Conservation (phyloP, 2,329 filamentous ascomycete genomes). For the Coniochaeta sp. region DNA sequence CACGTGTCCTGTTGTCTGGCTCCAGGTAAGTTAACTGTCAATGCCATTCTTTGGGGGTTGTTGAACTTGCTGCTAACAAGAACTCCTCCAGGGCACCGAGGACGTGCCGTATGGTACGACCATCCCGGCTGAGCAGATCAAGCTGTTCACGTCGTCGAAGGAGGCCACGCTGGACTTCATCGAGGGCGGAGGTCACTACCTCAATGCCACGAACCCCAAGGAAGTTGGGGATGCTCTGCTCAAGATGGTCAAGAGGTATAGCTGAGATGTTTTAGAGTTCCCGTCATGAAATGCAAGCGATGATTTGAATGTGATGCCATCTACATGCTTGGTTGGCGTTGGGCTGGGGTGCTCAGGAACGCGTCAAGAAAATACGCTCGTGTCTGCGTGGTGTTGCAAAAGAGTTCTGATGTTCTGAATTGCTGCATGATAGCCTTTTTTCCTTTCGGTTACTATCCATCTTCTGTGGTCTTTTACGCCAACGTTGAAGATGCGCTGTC, state of each 20-base stretch:
- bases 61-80: conserved; percentile 5
- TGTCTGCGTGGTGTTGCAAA: no score
- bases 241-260: conserved; percentile 27
- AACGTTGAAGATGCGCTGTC: no score
- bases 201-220: conserved; percentile 39
- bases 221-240: conserved; percentile 37
- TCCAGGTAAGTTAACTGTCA: conserved; percentile 30
- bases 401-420: no score
- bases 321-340: not conserved
- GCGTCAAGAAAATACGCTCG: no score
- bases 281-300: not conserved
- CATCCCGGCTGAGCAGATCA: conserved; percentile 38
- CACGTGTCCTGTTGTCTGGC: conserved; percentile 43
- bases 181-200: conserved; percentile 38
- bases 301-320: not conserved
- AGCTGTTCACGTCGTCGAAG: conserved; percentile 37
- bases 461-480: no score
- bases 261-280: not conserved
- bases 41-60: not conserved
- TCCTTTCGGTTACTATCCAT: no score
- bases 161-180: conserved; percentile 35
- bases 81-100: conserved; percentile 34
- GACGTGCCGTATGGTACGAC: conserved; percentile 34
- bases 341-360: not conserved
- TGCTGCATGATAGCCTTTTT: no score